A percentile compares a stretch with the other conserved stretches of the same genome.
Conservation (phyloP, 305 asterid genomes). For the Fraxinus floribunda region DNA sequence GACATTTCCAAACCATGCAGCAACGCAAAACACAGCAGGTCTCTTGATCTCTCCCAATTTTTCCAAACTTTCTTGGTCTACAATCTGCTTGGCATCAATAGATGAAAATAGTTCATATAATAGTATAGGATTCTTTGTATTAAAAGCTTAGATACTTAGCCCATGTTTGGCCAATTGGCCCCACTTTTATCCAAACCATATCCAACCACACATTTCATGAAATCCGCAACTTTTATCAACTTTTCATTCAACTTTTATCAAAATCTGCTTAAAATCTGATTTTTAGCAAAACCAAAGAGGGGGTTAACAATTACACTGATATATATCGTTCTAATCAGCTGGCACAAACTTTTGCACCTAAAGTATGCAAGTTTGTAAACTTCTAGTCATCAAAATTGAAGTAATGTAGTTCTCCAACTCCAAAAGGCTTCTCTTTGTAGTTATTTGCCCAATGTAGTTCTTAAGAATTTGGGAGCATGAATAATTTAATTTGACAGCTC, state of each 20-base stretch:
- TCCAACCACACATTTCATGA: not conserved
- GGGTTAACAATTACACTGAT: not conserved
- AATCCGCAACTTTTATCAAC: not conserved
- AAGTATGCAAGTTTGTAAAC: not conserved
- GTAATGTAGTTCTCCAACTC: not conserved
- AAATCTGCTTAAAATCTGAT: not conserved
- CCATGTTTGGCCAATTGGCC: not conserved
- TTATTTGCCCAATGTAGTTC: not conserved
- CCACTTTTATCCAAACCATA: not conserved
- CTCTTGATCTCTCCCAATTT: conserved; percentile 50
- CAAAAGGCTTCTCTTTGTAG: not conserved
- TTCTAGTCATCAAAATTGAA: not conserved
- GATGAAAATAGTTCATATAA: not conserved
- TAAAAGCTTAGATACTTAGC: not conserved
- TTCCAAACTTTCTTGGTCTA: conserved; percentile 72
- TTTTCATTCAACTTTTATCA: not conserved
- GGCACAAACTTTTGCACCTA: not conserved
- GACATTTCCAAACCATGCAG: conserved; percentile 86
- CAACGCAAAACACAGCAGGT: conserved; percentile 75
- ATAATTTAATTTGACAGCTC: not conserved
- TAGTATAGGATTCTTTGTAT: not conserved
- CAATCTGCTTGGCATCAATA: conserved; percentile 54
- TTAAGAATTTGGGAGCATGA: not conserved
- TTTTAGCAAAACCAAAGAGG: not conserved
- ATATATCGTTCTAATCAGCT: not conserved